A percentile compares a stretch with the other conserved stretches of the same genome.
phyloP scores from a whole-genome alignment of 441 rosid species.

The Capsella rubella region DNA sequence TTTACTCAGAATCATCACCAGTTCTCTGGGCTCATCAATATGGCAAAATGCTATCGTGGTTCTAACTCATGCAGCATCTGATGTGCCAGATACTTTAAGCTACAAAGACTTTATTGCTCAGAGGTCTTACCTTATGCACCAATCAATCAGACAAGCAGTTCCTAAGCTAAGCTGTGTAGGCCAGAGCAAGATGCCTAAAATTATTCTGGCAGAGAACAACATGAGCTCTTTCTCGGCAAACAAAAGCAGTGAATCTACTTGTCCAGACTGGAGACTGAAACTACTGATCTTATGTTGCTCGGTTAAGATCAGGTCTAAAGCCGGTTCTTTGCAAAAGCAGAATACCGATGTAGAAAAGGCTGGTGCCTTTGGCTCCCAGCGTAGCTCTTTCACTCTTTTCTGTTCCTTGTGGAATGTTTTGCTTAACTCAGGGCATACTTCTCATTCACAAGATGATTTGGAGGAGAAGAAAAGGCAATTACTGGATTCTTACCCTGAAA shows the following conservation, averaged over 20 bases:
- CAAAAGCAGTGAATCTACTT: conserved; percentile 54
- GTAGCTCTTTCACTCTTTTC: conserved; percentile 55
- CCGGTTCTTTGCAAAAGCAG: conserved; percentile 50
- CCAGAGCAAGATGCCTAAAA: conserved; percentile 61
- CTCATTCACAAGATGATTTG: conserved; percentile 19
- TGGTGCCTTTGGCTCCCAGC: conserved; percentile 52
- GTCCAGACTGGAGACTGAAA: conserved; percentile 67
- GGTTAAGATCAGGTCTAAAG: conserved; percentile 66
- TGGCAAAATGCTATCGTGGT: conserved; percentile 73
- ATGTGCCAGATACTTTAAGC: conserved; percentile 60
- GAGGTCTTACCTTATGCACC: conserved; percentile 64
- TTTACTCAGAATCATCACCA: conserved; percentile 57
- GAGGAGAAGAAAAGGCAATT: conserved; percentile 23
- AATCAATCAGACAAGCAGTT: conserved; percentile 62
- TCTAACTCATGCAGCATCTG: conserved; percentile 80
- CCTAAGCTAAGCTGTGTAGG: conserved; percentile 61
- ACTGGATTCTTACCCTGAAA: conserved; percentile 21
- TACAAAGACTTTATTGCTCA: conserved; percentile 66
- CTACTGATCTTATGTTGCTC: conserved; percentile 71
- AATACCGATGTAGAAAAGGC: conserved; percentile 47
- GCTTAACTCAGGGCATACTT: conserved; percentile 53
- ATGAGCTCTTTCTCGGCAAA: conserved; percentile 49
- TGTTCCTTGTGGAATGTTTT: conserved; percentile 67
- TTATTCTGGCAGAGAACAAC: conserved; percentile 78
- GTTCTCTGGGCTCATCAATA: conserved; percentile 63